phyloP scores from a whole-genome alignment of 495 filamentous ascomycete genomes.

The Penicillium malachiteum region DNA sequence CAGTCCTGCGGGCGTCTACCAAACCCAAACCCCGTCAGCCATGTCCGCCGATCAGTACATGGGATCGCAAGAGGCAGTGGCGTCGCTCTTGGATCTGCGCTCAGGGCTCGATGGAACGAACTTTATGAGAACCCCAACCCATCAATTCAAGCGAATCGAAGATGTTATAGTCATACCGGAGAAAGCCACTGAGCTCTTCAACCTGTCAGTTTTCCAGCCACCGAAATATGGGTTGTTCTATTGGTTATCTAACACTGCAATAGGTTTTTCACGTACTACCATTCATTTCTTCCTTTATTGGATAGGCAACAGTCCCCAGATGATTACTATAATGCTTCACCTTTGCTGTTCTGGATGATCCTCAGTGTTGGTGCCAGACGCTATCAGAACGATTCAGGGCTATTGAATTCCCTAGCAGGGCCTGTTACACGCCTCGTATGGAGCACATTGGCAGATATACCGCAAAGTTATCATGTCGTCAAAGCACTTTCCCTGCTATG shows the following conservation, averaged over 20 bases:
- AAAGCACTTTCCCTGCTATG: slow-evolving; percentile 88
- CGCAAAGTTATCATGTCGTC: slow-evolving; percentile 85
- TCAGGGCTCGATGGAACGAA: slow-evolving; percentile 52
- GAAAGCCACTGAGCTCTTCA: slow-evolving; percentile 71
- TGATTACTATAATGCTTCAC: slow-evolving; percentile 69
- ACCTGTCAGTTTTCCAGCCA: slow-evolving; percentile 47
- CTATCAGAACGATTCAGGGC: slow-evolving; percentile 60
- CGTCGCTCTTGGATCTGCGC: slow-evolving; percentile 72
- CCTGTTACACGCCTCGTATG: slow-evolving; percentile 77
- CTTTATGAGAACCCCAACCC: slow-evolving; percentile 46
- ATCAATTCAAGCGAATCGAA: slow-evolving; percentile 58
- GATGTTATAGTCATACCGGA: slow-evolving; percentile 73
- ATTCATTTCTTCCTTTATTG: slow-evolving; percentile 83
- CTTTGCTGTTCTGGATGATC: slow-evolving; percentile 84
- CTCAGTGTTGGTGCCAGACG: slow-evolving; percentile 78
- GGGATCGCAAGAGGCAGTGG: slow-evolving; percentile 82
- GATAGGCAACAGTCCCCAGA: slow-evolving; percentile 69
- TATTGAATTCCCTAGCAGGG: slow-evolving; percentile 67
- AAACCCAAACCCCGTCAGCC: slow-evolving; percentile 36
- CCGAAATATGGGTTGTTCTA: background rate
- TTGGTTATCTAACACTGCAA: slow-evolving; percentile 12
- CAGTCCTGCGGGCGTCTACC: slow-evolving; percentile 41
- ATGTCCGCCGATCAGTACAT: slow-evolving; percentile 60
- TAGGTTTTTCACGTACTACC: slow-evolving; percentile 74
- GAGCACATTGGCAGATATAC: slow-evolving; percentile 77